Evolutionary conservation across 2,329 filamentous ascomycete genomes (phyloP).

Genomic region (Neopestalotiopsis clavispora): DNA sequence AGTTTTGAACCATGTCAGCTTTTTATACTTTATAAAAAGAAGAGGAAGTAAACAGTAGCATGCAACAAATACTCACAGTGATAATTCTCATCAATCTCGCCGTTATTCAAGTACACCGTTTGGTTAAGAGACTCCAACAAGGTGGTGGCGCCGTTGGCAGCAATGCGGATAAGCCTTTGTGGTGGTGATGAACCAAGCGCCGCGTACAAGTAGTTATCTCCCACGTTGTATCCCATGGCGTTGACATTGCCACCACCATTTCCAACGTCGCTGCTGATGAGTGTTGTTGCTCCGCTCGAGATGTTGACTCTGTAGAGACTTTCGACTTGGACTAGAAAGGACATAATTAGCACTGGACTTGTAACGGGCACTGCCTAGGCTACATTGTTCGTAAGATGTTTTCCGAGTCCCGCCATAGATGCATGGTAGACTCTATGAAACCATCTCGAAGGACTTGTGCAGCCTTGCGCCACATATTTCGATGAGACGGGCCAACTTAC

Average conservation of each 20-base stretch:
- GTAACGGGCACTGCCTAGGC: background rate
- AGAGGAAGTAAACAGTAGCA: too few species aligned
- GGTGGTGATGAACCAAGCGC: conserved; percentile 5
- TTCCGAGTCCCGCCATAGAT: too few species aligned
- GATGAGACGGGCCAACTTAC: background rate
- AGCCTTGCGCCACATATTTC: too few species aligned
- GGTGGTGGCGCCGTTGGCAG: conserved; percentile 18
- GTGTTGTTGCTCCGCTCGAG: conserved; percentile 3
- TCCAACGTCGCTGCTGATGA: conserved; percentile 16
- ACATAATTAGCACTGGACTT: background rate
- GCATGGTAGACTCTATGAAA: too few species aligned
- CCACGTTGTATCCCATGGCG: conserved; percentile 22
- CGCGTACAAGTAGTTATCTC: conserved; percentile 25
- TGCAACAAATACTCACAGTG: background rate
- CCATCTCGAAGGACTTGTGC: too few species aligned
- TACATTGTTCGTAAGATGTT: too few species aligned
- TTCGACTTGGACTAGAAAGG: conserved; percentile 10
- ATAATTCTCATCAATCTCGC: conserved; percentile 9
- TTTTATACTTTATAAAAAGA: too few species aligned
- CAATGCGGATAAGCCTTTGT: conserved; percentile 20
- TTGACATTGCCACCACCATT: conserved; percentile 18
- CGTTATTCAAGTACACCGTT: background rate
- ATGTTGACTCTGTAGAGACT: conserved; percentile 23
- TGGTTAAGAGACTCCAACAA: background rate
- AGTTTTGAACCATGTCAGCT: too few species aligned